Evolutionary conservation across 306 rosid species (phyloP).

Genomic region (Rosa lucieae): DNA sequence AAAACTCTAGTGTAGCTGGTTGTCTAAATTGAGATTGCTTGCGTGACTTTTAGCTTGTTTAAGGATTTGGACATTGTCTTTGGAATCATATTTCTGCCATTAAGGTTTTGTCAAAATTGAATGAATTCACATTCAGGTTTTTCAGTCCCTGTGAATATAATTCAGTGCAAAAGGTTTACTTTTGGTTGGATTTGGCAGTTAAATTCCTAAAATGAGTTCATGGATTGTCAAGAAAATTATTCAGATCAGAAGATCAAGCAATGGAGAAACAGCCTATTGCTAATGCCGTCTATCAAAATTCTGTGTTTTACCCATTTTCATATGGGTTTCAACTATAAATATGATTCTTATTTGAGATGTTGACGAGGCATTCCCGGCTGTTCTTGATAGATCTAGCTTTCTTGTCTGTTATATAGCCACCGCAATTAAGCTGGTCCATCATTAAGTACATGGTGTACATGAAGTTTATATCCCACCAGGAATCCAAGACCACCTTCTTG

Average conservation of each 20-base stretch:
- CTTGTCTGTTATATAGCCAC: background rate
- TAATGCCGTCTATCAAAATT: background rate
- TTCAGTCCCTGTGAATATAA: background rate
- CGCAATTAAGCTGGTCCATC: slow-evolving; percentile 11
- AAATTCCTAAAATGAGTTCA: background rate
- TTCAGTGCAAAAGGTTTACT: background rate
- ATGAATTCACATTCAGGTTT: background rate
- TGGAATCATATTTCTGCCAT: background rate
- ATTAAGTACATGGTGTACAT: background rate
- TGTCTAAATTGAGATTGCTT: background rate
- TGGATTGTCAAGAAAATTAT: background rate
- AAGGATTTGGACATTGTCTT: background rate
- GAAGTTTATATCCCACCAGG: background rate
- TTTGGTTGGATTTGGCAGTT: background rate
- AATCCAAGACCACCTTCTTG: background rate
- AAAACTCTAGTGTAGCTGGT: background rate
- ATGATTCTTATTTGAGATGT: background rate
- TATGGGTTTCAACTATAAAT: background rate
- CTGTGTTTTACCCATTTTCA: background rate
- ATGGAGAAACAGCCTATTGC: background rate
- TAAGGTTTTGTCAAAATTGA: background rate
- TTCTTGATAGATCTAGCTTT: background rate
- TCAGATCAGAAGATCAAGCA: background rate
- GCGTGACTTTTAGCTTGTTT: slow-evolving; percentile 1
- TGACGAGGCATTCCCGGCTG: background rate